phyloP scores from a whole-genome alignment of 371 early-diverging fungal genomes.

The Saksenaea vasiformis region DNA sequence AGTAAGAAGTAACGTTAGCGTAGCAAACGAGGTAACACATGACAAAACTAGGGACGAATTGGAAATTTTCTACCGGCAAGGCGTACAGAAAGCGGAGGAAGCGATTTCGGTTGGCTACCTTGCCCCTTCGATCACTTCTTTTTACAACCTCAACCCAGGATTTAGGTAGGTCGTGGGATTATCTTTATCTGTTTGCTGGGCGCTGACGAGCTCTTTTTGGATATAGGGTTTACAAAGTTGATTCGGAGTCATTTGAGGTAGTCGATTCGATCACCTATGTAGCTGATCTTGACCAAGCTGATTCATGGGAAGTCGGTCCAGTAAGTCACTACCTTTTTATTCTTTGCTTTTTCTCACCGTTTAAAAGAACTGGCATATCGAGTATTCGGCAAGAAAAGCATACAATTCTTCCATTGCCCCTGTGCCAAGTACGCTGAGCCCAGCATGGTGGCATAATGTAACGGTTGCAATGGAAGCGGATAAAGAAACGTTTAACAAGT shows the following conservation, averaged over 20 bases:
- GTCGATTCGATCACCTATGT: conserved; percentile 57
- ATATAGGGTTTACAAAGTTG: conserved; percentile 50
- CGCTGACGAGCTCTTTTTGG: neutral
- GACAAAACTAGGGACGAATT: conserved; percentile 45
- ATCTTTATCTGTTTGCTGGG: neutral
- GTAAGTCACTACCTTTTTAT: conserved; percentile 24
- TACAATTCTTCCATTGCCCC: conserved; percentile 36
- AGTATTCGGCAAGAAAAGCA: conserved; percentile 56
- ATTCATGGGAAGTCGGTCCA: conserved; percentile 37
- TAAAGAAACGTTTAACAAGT: conserved; percentile 42
- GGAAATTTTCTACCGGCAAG: conserved; percentile 48
- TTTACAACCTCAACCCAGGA: conserved; percentile 53
- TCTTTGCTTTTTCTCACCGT: neutral
- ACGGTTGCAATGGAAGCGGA: conserved; percentile 50
- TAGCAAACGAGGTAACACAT: neutral
- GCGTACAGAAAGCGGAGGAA: conserved; percentile 33
- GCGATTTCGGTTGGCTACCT: conserved; percentile 56
- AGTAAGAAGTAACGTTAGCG: conserved; percentile 18
- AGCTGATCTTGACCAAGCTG: conserved; percentile 50
- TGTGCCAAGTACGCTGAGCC: conserved; percentile 31
- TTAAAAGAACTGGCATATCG: conserved; percentile 58
- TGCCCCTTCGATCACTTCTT: conserved; percentile 60
- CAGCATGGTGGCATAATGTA: conserved; percentile 66
- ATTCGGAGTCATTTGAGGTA: conserved; percentile 57
- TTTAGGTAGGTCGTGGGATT: conserved; percentile 45